Conservation (phyloP, 495 filamentous ascomycete species). For the Aspergillus affinis region DNA sequence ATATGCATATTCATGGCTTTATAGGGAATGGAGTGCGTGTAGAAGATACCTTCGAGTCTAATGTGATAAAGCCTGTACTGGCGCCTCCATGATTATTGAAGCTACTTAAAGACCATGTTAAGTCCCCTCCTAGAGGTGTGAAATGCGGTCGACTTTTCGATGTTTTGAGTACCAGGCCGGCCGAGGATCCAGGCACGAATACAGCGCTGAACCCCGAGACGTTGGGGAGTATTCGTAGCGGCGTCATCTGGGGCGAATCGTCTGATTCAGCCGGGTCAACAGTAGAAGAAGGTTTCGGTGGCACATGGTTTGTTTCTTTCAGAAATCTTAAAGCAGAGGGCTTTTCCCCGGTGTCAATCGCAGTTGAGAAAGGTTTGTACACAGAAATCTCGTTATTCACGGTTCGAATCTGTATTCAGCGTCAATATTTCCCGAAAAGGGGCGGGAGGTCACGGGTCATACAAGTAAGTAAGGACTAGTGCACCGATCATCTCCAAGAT, state of each 20-base stretch:
- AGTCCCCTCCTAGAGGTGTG: conserved; percentile 62
- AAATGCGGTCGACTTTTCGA: conserved; percentile 72
- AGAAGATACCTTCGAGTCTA: conserved; percentile 55
- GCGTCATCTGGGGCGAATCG: conserved; percentile 39
- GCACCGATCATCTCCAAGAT: conserved; percentile 72
- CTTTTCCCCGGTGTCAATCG: conserved; percentile 26
- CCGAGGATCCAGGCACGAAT: conserved; percentile 74
- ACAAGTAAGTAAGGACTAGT: conserved; percentile 81
- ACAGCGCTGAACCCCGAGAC: conserved; percentile 74
- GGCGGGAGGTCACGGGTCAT: conserved; percentile 23
- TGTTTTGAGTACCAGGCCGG: conserved; percentile 77
- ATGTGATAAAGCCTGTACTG: conserved; percentile 71
- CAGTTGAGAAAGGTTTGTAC: conserved; percentile 69
- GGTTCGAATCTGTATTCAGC: conserved; percentile 62
- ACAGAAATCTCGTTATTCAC: conserved; percentile 78
- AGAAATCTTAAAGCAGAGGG: conserved; percentile 62
- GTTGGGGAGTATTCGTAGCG: conserved; percentile 63
- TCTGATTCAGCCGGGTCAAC: conserved; percentile 34
- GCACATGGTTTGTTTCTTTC: conserved; percentile 67
- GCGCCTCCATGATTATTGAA: conserved; percentile 72
- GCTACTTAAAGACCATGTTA: conserved; percentile 63
- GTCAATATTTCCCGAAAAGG: conserved; percentile 10
- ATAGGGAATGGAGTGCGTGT: not conserved
- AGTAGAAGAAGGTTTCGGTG: conserved; percentile 48
- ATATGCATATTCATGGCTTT: conserved; percentile 16